A percentile compares a stretch with the other conserved stretches of the same genome.
Evolutionary conservation across 1,284 basidiomycete genomes (phyloP).

Genomic region (Mycena citricolor): DNA sequence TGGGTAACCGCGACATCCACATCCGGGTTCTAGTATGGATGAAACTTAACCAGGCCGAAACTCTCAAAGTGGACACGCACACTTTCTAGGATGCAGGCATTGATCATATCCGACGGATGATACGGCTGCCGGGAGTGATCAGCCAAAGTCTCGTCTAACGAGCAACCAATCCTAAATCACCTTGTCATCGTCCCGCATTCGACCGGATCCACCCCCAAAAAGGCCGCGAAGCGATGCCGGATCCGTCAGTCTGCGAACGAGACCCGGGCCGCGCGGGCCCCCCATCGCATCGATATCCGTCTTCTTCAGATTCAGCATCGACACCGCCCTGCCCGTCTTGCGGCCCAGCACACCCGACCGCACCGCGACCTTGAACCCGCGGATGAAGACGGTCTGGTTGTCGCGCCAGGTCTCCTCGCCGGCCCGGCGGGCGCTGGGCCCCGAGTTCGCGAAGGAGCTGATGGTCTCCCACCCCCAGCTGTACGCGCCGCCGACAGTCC

Average conservation of each 20-base stretch:
- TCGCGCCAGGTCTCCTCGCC: slow-evolving; percentile 4
- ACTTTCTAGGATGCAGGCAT: slow-evolving; percentile 5
- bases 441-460: slow-evolving; percentile 5
- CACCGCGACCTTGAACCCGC: slow-evolving; percentile 11
- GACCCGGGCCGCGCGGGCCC: background rate
- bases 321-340: background rate
- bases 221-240: background rate
- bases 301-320: slow-evolving; percentile 1
- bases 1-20: slow-evolving; percentile 7
- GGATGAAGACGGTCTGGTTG: slow-evolving; percentile 11
- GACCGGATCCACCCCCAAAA: background rate
- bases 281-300: background rate
- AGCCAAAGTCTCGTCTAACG: no score
- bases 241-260: background rate
- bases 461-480: slow-evolving; percentile 12
- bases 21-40: slow-evolving; percentile 1
- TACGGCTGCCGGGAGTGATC: slow-evolving; percentile 7
- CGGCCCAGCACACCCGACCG: background rate
- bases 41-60: background rate
- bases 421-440: background rate
- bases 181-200: background rate
- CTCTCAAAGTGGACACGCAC: background rate
- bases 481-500: slow-evolving; percentile 1
- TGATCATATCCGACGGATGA: slow-evolving; percentile 8
- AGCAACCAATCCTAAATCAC: background rate